Evolutionary conservation across 225 moss, liverwort and hornwort genomes (phyloP), one percentile per base, ranked within the genome.

Genomic region (Antitrichia curtipendula): DNA sequence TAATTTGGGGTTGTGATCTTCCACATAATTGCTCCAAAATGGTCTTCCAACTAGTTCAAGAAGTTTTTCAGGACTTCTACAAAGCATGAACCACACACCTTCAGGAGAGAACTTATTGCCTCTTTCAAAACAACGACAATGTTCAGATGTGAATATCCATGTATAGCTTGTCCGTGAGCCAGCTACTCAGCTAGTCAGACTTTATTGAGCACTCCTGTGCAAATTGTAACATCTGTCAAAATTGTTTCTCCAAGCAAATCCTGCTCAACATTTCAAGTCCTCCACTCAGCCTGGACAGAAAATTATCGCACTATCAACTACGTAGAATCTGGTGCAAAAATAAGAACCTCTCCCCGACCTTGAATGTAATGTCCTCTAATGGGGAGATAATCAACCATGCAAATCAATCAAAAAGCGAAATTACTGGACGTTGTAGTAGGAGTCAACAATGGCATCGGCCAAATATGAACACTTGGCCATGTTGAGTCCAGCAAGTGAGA

Each of bases 401-500:
- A 76, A 69, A 47, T 76, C 16, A 41, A 65, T 27, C 77, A 65
- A 83, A 3, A 61, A 20, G 24, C 19, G n/a, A n/a, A 75, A 41
- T 82, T 88, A 97, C 91, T 96, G 91, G 54, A 97, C 94, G 74
- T 97, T 97, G 91, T 97, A 96, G 85, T 73, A 97, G 21, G 97
- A 97, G 89, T 97, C 97, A 40, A 97, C 91, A 41, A 99, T 97
- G 60, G 97, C 96, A 88, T 99, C 98, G 43, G 98, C 97, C 85
- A 99, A 92, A 57, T 94, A 94, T 22, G 92, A 92, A 57, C 96
- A 96, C 89, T 94, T 97, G 27, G 95, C 96, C 88, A 97, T 78
- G 87, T 95, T 95, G 74, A 99, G 94, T 62, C 98, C 98, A 82
- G 98, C 98, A 75, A 99, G 88, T 40, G 97, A 97, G 32, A 99